phyloP scores from a whole-genome alignment of 2,329 filamentous ascomycete genomes.

The Diaporthe sp. region DNA sequence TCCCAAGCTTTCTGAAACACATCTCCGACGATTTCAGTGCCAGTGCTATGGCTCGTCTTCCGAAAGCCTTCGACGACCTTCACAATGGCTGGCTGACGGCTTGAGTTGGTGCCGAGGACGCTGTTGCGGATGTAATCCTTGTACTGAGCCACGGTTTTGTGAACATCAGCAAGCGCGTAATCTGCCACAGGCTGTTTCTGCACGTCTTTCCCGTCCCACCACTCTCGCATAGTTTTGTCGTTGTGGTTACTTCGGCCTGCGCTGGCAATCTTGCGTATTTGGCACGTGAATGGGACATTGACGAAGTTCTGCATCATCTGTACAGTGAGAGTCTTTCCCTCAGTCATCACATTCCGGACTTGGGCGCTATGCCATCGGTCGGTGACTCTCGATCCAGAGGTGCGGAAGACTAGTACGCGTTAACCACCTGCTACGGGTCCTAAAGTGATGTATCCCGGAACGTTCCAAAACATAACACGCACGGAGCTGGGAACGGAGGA shows the following conservation, averaged over 20 bases:
- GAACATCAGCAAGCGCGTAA: constrained; percentile 56
- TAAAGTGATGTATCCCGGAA: not conserved
- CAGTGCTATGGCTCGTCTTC: not conserved
- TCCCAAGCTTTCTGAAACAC: constrained; percentile 46
- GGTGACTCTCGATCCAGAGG: constrained; percentile 58
- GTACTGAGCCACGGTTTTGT: constrained; percentile 50
- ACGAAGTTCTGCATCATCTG: constrained; percentile 55
- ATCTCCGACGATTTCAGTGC: constrained; percentile 44
- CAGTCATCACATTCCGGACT: constrained; percentile 54
- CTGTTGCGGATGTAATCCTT: constrained; percentile 50
- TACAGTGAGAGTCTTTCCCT: constrained; percentile 49
- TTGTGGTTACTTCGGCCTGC: not conserved
- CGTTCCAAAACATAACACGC: not conserved
- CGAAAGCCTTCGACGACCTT: not conserved
- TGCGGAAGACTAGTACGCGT: constrained; percentile 51
- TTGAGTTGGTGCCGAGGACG: not conserved
- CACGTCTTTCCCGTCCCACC: not conserved
- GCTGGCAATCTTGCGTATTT: constrained; percentile 55
- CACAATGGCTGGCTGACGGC: not conserved
- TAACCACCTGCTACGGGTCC: not conserved
- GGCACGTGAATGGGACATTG: constrained; percentile 51
- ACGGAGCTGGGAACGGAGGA: not conserved
- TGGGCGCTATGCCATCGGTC: constrained; percentile 55
- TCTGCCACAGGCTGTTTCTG: constrained; percentile 21
- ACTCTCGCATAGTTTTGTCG: not conserved